Percentiles rank a stretch among this genome's conserved stretches.
Evolutionary conservation across 768 basidiomycete genomes (phyloP).

Genomic region (Dentipellis fragilis): DNA sequence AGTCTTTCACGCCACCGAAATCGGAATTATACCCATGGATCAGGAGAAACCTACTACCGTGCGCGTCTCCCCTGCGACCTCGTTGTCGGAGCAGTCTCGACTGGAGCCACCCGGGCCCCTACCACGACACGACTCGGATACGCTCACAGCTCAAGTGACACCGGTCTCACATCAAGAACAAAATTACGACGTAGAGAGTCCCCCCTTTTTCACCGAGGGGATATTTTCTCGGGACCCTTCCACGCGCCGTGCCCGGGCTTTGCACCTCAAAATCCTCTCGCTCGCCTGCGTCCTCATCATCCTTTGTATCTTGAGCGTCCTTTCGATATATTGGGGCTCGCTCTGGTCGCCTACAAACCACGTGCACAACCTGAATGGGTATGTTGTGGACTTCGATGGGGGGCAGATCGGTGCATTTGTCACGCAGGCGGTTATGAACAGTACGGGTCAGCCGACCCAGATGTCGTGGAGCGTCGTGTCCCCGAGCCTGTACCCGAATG

Average conservation of each 20-base stretch:
- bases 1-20: too few species aligned
- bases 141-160: too few species aligned
- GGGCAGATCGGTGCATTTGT: conserved; percentile 39
- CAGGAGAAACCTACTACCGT: too few species aligned
- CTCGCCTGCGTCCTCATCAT: conserved; percentile 25
- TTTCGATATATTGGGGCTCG: conserved; percentile 55
- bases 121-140: too few species aligned
- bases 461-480: conserved; percentile 38
- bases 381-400: conserved; percentile 57
- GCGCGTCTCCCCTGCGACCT: too few species aligned
- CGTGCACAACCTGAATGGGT: conserved; percentile 37
- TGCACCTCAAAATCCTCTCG: conserved; percentile 33
- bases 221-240: conserved; percentile 10
- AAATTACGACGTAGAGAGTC: neutral
- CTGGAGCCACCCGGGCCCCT: too few species aligned
- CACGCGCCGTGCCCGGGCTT: conserved; percentile 21
- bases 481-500: conserved; percentile 34
- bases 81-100: too few species aligned
- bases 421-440: conserved; percentile 24
- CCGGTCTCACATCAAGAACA: too few species aligned
- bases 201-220: conserved; percentile 14
- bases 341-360: conserved; percentile 33
- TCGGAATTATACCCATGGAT: too few species aligned
- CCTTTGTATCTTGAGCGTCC: conserved; percentile 32
- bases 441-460: conserved; percentile 19